Percentiles rank a stretch among this genome's conserved stretches.
These are phyloP conservation scores for Cadophora luteo-olivacea DNA, from an alignment of 2,329 filamentous ascomycete genomes.

Conservation along the genomic window DNA sequence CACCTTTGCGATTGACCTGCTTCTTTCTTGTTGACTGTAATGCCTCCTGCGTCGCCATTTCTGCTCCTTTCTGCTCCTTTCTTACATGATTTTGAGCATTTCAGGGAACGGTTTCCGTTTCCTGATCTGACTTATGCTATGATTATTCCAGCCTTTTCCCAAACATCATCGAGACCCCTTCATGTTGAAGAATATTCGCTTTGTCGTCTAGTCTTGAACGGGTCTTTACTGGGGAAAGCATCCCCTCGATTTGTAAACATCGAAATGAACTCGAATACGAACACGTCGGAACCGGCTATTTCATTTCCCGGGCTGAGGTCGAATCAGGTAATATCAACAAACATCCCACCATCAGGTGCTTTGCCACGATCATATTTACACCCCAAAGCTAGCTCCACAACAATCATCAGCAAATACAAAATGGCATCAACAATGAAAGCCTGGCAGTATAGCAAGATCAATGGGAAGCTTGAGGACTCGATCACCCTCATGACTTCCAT, in stretches of 20 bases:
- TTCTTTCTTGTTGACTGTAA: too few species aligned
- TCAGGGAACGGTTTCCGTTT: too few species aligned
- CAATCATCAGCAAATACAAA: background rate
- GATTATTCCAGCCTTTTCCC: too few species aligned
- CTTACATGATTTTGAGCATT: too few species aligned
- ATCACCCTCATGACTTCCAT: conserved; percentile 1
- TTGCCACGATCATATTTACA: background rate
- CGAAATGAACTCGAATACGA: background rate
- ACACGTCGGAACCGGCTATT: background rate
- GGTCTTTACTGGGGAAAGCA: too few species aligned
- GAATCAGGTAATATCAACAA: background rate
- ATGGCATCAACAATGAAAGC: conserved; percentile 21
- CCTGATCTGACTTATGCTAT: too few species aligned
- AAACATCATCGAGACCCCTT: too few species aligned
- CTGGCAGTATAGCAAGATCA: conserved; percentile 16
- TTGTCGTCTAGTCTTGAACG: too few species aligned
- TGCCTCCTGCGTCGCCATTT: too few species aligned
- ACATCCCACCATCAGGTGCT: background rate
- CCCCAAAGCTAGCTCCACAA: background rate
- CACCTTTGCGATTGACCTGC: too few species aligned
- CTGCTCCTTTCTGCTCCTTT: too few species aligned
- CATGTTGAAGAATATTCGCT: too few species aligned
- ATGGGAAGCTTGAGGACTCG: conserved; percentile 4
- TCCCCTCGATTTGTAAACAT: background rate
- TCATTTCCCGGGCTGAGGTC: background rate